Evolutionary conservation across 129 eudicot genomes (phyloP), one percentile per base, ranked within the genome.

Genomic region (Arctium lappa): DNA sequence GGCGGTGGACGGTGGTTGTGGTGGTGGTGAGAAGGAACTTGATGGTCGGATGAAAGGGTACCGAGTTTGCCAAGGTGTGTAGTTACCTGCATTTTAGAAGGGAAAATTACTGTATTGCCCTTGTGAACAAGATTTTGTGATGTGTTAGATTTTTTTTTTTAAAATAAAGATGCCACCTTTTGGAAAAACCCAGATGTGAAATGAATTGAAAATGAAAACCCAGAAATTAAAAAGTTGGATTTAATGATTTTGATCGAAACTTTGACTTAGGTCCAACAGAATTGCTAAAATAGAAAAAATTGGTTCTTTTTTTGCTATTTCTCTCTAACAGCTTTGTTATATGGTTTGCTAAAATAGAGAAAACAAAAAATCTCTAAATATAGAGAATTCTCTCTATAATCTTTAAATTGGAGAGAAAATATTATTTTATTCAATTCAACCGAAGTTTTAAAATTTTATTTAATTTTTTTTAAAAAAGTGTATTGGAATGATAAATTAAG

Each of bases 31-130:
- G 15, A 91, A 95, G 10, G 92, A 78, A 81, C 99, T 95, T 32
- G 99, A 94, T 2, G 12, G 71, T 77, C 81, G 87, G 79, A 95
- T 93, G 83, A 93, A 95, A 0, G 98, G 92, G 88, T 88, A 93
- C 11, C 65, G 42, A 81, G 87, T 76, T 79, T 93, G 74, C 90
- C 92, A 89, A 2, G 56, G 69, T 15, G 75, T 72, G 33, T 78
- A 72, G 37, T 33, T 63, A 13, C 90, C 98, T 91, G 89, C 90
- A 83, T 68, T 60, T 31, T 63, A 75, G 27, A 72, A 39, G n/a
- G 18, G 3, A 72, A 33, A 72, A 18, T 76, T 69, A 77, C 69
- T 70, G 1, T 53, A 22, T 72, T 63, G 29, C 31, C 68, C 62
- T 76, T 71, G 42, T 0, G 22, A 71, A 40, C 68, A 83, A 40